Conservation (phyloP, 2,329 filamentous ascomycete genomes). For the Fonsecaea erecta region DNA sequence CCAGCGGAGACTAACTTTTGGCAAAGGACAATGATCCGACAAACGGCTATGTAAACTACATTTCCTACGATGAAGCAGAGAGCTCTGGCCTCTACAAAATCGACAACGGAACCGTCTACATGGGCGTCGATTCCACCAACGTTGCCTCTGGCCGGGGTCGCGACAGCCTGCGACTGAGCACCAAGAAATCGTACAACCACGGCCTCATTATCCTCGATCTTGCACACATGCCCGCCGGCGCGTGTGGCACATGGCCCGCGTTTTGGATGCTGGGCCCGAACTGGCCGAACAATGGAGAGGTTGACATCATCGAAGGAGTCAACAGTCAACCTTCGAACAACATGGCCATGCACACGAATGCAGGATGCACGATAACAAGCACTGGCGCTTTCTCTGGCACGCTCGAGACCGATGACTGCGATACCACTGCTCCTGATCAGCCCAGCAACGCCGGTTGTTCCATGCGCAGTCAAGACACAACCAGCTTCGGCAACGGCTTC, state of each 20-base stretch:
- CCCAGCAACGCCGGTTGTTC: constrained; percentile 63
- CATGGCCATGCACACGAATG: constrained; percentile 70
- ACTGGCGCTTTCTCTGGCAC: constrained; percentile 55
- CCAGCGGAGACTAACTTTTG: neutral
- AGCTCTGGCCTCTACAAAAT: constrained; percentile 62
- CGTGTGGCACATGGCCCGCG: constrained; percentile 76
- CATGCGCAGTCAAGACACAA: constrained; percentile 57
- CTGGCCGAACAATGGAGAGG: constrained; percentile 69
- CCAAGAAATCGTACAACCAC: constrained; percentile 65
- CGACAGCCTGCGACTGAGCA: constrained; percentile 71
- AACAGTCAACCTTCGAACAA: constrained; percentile 64
- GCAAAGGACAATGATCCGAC: constrained; percentile 67
- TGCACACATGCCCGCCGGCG: constrained; percentile 72
- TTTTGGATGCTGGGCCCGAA: constrained; percentile 60
- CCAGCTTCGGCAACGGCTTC: constrained; percentile 70
- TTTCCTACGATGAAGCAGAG: constrained; percentile 62
- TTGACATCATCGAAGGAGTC: constrained; percentile 75
- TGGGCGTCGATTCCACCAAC: constrained; percentile 71
- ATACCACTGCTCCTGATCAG: constrained; percentile 52
- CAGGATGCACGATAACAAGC: constrained; percentile 61
- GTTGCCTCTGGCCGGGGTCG: constrained; percentile 64
- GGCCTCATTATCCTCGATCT: constrained; percentile 75
- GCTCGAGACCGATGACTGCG: constrained; percentile 62
- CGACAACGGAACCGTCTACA: constrained; percentile 62
- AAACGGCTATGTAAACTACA: constrained; percentile 74